Conservation (phyloP, 176 grass and related monocot genomes). For the Hsuehochloa calcarea region DNA sequence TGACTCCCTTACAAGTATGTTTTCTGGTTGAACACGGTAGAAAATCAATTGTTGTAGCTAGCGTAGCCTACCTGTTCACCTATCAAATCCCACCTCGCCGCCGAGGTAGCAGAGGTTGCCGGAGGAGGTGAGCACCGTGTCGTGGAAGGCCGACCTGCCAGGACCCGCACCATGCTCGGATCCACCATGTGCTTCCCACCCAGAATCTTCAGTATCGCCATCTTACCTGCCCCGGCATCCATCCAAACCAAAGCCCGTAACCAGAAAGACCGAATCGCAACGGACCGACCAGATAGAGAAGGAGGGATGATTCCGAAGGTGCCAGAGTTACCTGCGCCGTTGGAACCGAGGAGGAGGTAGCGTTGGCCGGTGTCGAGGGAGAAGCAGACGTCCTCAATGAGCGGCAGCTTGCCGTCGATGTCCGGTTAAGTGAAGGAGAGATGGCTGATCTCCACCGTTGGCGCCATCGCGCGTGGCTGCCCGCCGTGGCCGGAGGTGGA, state of each 20-base stretch:
- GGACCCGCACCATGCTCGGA: constrained; percentile 82
- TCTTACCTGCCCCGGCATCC: constrained; percentile 59
- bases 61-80: too few relatives aligned
- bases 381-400: constrained; percentile 82
- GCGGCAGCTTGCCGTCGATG: constrained; percentile 80
- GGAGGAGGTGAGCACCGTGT: constrained; percentile 77
- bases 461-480: constrained; percentile 20
- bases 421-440: constrained; percentile 93
- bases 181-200: constrained; percentile 99
- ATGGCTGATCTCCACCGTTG: constrained; percentile 66
- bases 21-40: too few relatives aligned
- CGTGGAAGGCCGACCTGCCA: constrained; percentile 89
- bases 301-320: neutral
- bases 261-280: neutral
- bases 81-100: constrained; percentile 87
- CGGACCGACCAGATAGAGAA: neutral
- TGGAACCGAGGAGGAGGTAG: constrained; percentile 91
- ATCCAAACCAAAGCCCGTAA: constrained; percentile 23
- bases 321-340: constrained; percentile 58
- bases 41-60: too few relatives aligned
- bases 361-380: constrained; percentile 61
- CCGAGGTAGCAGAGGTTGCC: constrained; percentile 93
- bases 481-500: constrained; percentile 8
- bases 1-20: too few relatives aligned
- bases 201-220: constrained; percentile 93